Conservation (phyloP, 2,329 filamentous ascomycete species). For the Podosphaera xanthii region DNA sequence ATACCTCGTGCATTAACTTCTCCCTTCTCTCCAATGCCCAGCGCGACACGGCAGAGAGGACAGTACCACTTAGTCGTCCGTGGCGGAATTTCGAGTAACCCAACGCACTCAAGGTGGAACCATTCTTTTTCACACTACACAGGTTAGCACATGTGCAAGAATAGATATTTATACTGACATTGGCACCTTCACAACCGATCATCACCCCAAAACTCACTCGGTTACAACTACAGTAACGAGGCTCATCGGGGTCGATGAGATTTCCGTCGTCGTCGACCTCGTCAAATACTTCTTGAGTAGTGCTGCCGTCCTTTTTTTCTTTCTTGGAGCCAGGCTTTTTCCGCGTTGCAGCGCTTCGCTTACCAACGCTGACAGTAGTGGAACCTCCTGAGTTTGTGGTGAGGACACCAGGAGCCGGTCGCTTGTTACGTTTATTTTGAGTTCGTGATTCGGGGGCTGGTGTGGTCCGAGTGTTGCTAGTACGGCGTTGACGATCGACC, state of each 20-base stretch:
- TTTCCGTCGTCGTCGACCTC: conserved; percentile 47
- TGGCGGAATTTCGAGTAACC: conserved; percentile 40
- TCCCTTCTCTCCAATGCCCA: conserved; percentile 40
- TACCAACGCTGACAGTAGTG: conserved; percentile 41
- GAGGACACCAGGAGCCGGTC: conserved; percentile 50
- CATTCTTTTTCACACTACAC: conserved; percentile 52
- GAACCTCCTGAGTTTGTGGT: conserved; percentile 23
- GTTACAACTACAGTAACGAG: conserved; percentile 56
- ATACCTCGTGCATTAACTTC: conserved; percentile 25
- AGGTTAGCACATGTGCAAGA: conserved; percentile 6
- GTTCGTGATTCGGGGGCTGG: conserved; percentile 21
- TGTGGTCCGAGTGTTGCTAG: conserved; percentile 20
- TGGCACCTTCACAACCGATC: conserved; percentile 62
- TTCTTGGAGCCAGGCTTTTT: conserved; percentile 34
- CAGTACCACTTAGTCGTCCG: conserved; percentile 70
- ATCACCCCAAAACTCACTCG: conserved; percentile 62
- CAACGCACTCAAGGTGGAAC: conserved; percentile 67
- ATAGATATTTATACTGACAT: conserved; percentile 28
- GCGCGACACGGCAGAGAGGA: conserved; percentile 43
- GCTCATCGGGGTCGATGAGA: conserved; percentile 51
- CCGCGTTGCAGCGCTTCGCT: conserved; percentile 43
- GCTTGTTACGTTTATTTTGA: conserved; percentile 36
- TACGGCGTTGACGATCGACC: conserved; percentile 15
- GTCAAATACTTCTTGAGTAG: conserved; percentile 26
- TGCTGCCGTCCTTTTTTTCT: conserved; percentile 17